Percentiles rank a stretch among this genome's conserved stretches.
Evolutionary conservation across 2,329 filamentous ascomycete species (phyloP).

Genomic region (Claviceps fusiformis): DNA sequence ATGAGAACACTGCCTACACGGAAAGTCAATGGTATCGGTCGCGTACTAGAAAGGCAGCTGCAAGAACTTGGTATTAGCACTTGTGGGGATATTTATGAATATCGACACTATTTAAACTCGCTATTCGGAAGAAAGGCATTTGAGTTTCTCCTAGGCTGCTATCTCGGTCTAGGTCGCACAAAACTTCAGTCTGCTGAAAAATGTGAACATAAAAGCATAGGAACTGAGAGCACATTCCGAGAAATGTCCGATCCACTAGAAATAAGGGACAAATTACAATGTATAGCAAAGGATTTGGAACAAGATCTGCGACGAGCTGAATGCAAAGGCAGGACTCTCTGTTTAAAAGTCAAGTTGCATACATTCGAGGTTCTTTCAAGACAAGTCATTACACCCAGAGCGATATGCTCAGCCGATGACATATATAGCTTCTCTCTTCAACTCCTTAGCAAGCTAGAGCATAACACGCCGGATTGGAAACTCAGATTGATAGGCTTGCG

Average conservation of each 20-base stretch:
- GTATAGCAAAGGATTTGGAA: constrained; percentile 73
- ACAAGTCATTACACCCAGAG: constrained; percentile 61
- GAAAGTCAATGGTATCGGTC: constrained; percentile 90
- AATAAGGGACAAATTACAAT: constrained; percentile 64
- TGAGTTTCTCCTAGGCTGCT: constrained; percentile 70
- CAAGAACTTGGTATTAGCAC: constrained; percentile 76
- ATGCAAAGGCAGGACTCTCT: constrained; percentile 81
- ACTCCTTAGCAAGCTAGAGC: constrained; percentile 71
- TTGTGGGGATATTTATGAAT: constrained; percentile 72
- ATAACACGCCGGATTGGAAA: constrained; percentile 67
- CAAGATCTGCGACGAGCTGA: constrained; percentile 67
- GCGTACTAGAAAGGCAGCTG: constrained; percentile 84
- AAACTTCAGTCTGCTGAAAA: constrained; percentile 75
- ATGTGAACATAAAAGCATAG: constrained; percentile 84
- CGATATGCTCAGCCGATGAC: constrained; percentile 63
- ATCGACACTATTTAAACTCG: constrained; percentile 58
- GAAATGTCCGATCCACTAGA: constrained; percentile 59
- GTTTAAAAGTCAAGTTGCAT: constrained; percentile 85
- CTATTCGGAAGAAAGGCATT: constrained; percentile 89
- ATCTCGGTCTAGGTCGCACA: constrained; percentile 77
- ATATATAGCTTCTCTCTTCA: constrained; percentile 70
- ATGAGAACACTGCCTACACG: constrained; percentile 73
- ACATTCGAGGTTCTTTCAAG: constrained; percentile 85
- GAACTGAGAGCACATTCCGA: constrained; percentile 82
- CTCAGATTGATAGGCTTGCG: constrained; percentile 78